A percentile compares a stretch with the other conserved stretches of the same genome.
These are phyloP conservation scores for Amyloporia xantha DNA, from an alignment of 768 basidiomycete genomes.

Conservation along the genomic window DNA sequence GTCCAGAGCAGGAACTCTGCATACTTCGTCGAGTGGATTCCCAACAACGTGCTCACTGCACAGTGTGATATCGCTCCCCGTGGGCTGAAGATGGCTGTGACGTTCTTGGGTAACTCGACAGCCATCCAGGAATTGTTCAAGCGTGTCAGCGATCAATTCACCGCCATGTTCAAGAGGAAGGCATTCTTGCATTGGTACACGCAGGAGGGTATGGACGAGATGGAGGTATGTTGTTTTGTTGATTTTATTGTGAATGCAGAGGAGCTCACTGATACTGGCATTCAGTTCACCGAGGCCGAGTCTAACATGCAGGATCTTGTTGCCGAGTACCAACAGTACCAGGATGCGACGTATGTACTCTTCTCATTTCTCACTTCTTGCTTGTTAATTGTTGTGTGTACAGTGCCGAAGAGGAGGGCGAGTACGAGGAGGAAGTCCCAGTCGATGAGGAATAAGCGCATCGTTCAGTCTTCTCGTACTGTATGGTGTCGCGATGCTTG, in stretches of 20 bases:
- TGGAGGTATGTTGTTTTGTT: slow-evolving; percentile 51
- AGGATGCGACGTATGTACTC: slow-evolving; percentile 81
- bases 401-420: slow-evolving; percentile 81
- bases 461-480: slow-evolving; percentile 5
- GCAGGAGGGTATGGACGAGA: slow-evolving; percentile 99
- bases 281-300: slow-evolving; percentile 92
- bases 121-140: slow-evolving; percentile 98
- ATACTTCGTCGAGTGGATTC: slow-evolving; percentile 99
- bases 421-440: slow-evolving; percentile 77
- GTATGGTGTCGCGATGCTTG: slow-evolving; percentile 8
- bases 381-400: no score
- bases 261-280: background rate
- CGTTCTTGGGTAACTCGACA: slow-evolving; percentile 96
- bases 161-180: slow-evolving; percentile 98
- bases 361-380: background rate
- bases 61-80: slow-evolving; percentile 98
- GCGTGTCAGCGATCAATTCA: slow-evolving; percentile 97
- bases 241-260: background rate
- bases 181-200: slow-evolving; percentile 99
- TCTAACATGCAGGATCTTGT: slow-evolving; percentile 99
- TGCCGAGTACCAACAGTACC: slow-evolving; percentile 96
- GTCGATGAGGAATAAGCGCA: slow-evolving; percentile 41
- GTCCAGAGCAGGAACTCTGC: slow-evolving; percentile 97
- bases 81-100: slow-evolving; percentile 94
- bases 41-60: slow-evolving; percentile 96